phyloP scores from a whole-genome alignment of 208 protist species.

The Acanthamoeba healyi region DNA sequence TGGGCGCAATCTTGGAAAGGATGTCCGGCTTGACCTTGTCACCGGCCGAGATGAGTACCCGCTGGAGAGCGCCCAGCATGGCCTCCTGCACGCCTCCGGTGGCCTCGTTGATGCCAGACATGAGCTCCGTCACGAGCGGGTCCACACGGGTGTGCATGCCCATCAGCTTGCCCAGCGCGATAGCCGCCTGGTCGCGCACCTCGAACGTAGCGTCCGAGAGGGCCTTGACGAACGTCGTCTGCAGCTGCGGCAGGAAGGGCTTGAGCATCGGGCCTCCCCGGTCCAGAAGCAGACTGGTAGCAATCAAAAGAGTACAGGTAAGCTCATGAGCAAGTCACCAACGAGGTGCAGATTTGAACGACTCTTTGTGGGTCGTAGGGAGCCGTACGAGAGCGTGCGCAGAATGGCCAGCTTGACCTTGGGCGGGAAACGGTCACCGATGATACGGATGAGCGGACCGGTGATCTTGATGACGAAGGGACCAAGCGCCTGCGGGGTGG shows the following conservation, averaged over 20 bases:
- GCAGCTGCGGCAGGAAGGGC: constrained; percentile 93
- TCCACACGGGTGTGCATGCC: constrained; percentile 83
- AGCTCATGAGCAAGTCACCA: neutral
- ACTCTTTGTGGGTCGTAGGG: too few species aligned
- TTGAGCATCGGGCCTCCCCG: constrained; percentile 88
- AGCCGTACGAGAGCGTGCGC: constrained; percentile 75
- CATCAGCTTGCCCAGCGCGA: constrained; percentile 86
- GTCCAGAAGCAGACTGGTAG: constrained; percentile 82
- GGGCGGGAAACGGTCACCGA: constrained; percentile 91
- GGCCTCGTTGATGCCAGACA: constrained; percentile 64
- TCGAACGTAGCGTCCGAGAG: constrained; percentile 84
- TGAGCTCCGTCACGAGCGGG: constrained; percentile 79
- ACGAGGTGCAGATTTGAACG: neutral
- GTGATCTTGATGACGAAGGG: constrained; percentile 90
- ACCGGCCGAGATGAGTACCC: constrained; percentile 57
- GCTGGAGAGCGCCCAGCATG: constrained; percentile 70
- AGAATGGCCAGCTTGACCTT: constrained; percentile 92
- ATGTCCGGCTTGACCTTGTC: constrained; percentile 67
- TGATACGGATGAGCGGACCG: constrained; percentile 93
- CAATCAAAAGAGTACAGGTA: neutral
- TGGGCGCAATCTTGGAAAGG: constrained; percentile 42
- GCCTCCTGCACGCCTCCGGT: constrained; percentile 54
- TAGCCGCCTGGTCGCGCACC: constrained; percentile 82
- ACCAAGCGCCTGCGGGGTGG: constrained; percentile 85
- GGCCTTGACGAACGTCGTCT: constrained; percentile 91